These are phyloP conservation scores for Pleurotus salmoneostramineus DNA, from an alignment of 768 basidiomycete species.

Conservation along the genomic window DNA sequence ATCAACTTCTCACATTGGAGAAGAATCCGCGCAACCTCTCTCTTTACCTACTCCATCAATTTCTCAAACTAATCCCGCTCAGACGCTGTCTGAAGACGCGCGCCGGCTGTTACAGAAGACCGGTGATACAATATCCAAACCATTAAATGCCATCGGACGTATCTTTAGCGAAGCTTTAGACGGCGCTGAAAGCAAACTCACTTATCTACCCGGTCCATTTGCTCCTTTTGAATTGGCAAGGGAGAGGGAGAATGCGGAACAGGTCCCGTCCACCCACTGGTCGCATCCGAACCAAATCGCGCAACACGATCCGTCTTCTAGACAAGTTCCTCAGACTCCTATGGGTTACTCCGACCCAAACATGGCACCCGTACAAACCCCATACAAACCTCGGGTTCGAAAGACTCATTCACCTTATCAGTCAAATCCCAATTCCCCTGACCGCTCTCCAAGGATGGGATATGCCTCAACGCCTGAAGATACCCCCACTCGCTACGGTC, in stretches of 20 bases:
- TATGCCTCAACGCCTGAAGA: constrained; percentile 37
- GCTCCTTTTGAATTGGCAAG: constrained; percentile 56
- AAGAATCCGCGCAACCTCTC: constrained; percentile 85
- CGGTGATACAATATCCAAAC: constrained; percentile 87
- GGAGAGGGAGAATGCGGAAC: constrained; percentile 34
- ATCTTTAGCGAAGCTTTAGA: constrained; percentile 86
- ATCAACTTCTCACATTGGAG: constrained; percentile 62
- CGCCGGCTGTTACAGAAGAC: constrained; percentile 84
- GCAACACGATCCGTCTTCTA: constrained; percentile 19
- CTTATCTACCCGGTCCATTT: constrained; percentile 66
- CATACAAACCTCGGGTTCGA: constrained; percentile 72
- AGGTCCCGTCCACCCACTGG: constrained; percentile 32
- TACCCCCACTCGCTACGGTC: constrained; percentile 39
- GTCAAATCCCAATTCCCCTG: constrained; percentile 13
- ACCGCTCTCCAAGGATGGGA: constrained; percentile 18
- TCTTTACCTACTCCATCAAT: constrained; percentile 44
- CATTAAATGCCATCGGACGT: constrained; percentile 82
- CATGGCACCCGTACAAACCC: constrained; percentile 48
- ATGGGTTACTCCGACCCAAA: constrained; percentile 26
- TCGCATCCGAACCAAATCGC: constrained; percentile 32
- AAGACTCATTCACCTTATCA: constrained; percentile 40
- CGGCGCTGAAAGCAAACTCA: constrained; percentile 59
- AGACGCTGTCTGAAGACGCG: constrained; percentile 65
- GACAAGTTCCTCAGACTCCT: constrained; percentile 37
- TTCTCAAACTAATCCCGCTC: constrained; percentile 25